Base-by-base conservation (phyloP, 441 rosid genomes). In the Syzygium malaccense region DNA sequence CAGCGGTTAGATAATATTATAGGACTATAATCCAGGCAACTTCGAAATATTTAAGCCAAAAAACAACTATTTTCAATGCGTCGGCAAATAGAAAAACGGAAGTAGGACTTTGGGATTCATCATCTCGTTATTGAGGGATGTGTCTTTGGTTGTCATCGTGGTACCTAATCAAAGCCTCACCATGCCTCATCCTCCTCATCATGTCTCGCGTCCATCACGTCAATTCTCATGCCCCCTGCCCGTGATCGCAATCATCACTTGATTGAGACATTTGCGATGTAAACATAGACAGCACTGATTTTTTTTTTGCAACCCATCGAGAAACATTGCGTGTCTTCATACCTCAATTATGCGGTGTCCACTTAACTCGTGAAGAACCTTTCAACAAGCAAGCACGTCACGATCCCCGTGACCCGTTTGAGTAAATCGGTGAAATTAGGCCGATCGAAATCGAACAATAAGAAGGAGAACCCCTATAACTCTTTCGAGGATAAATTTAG, bases 301-400 rank as follows among this genome's bases (percentile, higher is more conserved):
- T 28, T 17, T n/a, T 17, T 2, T 19, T 8, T 19, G 18, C 48
- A 19, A 11, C 7, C 7, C 26, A 68, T 68, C 7, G 6, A 33
- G 19, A 68, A 19, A 68, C 20, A 32, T 68, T 2, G 25, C 25
- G 4, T 8, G 23, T 17, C 41, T 30, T 66, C 2, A 8, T 66
- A 66, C 13, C 23, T 8, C 3, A 0, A 32, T 17, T 17, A 0
- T 32, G 12, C 1, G 19, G 5, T 15, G 20, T 30, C 37, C 71
- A 66, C 4, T 66, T 32, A 32, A 66, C 25, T 66, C 1, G 6
- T 4, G 19, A 66, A 18, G 9, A 45, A 6, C 78, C 45, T 14
- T 66, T 66, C 13, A 17, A 66, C 19, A 17, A 66, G 19, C 7
- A 4, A 66, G 13, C 33, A 68, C 25, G 4, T 33, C 14, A 9